These are phyloP conservation scores for Apiotrichum gamsii DNA, from an alignment of 1,284 basidiomycete species.

Conservation along the genomic window DNA sequence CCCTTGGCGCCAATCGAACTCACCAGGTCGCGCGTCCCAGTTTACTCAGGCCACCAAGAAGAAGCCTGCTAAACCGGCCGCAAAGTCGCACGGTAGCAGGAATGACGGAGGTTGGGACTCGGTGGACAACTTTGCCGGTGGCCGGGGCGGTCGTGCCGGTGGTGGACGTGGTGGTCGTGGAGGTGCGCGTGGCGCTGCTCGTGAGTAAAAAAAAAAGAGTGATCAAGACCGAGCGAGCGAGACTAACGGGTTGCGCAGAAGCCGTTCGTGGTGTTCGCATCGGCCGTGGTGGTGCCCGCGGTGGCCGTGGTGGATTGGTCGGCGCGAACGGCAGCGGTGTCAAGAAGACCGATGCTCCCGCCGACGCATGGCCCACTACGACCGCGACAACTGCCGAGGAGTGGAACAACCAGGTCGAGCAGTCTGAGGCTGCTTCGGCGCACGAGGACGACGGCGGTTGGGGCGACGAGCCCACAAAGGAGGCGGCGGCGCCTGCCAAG, in stretches of 20 bases:
- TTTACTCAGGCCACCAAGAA: conserved; percentile 46
- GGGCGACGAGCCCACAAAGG: conserved; percentile 7
- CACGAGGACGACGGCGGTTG: conserved; percentile 22
- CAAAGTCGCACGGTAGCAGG: conserved; percentile 33
- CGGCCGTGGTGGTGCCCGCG: conserved; percentile 38
- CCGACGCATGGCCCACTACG: conserved; percentile 29
- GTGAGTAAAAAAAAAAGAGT: neutral
- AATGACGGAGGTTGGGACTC: conserved; percentile 43
- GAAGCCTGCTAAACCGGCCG: conserved; percentile 38
- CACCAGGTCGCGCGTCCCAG: conserved; percentile 45
- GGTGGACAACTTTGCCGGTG: conserved; percentile 24
- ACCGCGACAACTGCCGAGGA: conserved; percentile 38
- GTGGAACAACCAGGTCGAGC: conserved; percentile 37
- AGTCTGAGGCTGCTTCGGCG: conserved; percentile 26
- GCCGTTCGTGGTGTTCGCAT: conserved; percentile 15
- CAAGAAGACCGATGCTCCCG: conserved; percentile 18
- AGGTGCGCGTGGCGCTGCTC: conserved; percentile 15
- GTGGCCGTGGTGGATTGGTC: conserved; percentile 34
- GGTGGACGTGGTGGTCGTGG: conserved; percentile 34
- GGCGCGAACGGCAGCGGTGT: conserved; percentile 19
- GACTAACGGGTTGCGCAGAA: neutral
- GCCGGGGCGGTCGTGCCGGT: conserved; percentile 22
- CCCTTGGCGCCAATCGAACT: neutral
- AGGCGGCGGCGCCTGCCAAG: neutral
- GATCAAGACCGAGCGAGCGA: too few relatives aligned